Evolutionary conservation across 2,329 filamentous ascomycete genomes (phyloP).

Genomic region (Ceratocystis colombiana): DNA sequence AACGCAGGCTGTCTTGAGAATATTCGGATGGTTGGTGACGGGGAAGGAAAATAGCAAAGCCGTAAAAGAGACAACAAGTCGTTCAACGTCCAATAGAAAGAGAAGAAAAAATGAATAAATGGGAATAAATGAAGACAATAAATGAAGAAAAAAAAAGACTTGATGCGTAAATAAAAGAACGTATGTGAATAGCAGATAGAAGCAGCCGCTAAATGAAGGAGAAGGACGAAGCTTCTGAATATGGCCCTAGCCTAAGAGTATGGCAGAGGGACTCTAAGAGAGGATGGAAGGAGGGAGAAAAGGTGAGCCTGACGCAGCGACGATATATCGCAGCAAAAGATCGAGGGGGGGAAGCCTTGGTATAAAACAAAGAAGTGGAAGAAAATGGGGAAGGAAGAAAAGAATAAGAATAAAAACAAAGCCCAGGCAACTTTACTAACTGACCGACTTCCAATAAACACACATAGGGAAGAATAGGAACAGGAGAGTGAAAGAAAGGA

Average conservation of each 20-base stretch:
- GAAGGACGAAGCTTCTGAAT: background rate
- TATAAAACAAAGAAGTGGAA: conserved; percentile 5
- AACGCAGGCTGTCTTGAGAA: conserved; percentile 7
- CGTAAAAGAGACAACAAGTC: background rate
- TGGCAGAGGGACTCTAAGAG: background rate
- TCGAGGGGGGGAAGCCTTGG: background rate
- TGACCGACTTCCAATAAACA: conserved; percentile 12
- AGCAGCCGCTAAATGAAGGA: background rate
- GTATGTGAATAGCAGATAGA: background rate
- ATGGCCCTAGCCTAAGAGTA: background rate
- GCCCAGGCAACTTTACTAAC: conserved; percentile 4
- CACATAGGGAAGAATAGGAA: background rate
- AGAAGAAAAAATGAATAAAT: background rate
- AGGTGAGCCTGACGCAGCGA: conserved; percentile 6
- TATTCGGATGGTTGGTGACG: background rate
- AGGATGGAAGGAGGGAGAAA: background rate
- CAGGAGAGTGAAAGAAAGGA: conserved; percentile 28
- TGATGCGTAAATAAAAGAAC: conserved; percentile 10
- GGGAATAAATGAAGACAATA: background rate
- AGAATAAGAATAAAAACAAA: conserved; percentile 5
- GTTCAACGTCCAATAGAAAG: conserved; percentile 3
- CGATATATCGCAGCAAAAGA: background rate
- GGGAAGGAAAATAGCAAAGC: background rate
- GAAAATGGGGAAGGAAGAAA: background rate
- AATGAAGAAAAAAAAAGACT: background rate